Conservation (phyloP, 495 filamentous ascomycete species). For the Massariosphaeria phaeospora region DNA sequence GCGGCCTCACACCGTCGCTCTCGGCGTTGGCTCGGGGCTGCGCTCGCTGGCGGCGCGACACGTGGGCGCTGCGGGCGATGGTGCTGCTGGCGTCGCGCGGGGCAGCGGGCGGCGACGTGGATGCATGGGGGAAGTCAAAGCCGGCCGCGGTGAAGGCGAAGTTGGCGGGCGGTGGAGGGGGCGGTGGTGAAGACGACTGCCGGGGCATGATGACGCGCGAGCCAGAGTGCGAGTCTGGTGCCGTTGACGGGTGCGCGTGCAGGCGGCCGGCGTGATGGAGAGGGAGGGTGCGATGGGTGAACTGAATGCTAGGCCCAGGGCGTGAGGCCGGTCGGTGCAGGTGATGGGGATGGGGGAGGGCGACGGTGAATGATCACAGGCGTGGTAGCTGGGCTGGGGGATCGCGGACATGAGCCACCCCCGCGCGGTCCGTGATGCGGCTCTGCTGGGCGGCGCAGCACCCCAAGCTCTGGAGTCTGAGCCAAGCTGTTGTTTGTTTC, state of each 20-base stretch:
- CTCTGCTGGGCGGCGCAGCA: not conserved
- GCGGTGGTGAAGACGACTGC: not conserved
- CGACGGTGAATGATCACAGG: not conserved
- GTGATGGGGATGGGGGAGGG: not conserved
- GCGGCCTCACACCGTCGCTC: not conserved
- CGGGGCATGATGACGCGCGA: not conserved
- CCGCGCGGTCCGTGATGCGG: conserved; percentile 4
- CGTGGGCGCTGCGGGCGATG: no score
- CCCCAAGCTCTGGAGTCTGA: no score
- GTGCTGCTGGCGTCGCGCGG: not conserved
- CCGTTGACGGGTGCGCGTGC: not conserved
- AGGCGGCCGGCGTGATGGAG: not conserved
- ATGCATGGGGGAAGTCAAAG: conserved; percentile 34
- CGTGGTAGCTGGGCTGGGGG: no score
- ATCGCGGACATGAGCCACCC: conserved; percentile 13
- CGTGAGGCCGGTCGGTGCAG: not conserved
- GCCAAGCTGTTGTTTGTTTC: no score
- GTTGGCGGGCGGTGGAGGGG: conserved; percentile 10
- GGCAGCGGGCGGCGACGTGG: conserved; percentile 7
- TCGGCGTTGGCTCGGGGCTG: not conserved
- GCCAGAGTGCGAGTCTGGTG: not conserved
- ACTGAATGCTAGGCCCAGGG: no score
- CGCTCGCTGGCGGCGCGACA: not conserved
- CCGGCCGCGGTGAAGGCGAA: conserved; percentile 27
- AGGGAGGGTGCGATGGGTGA: conserved; percentile 2